A percentile compares a stretch with the other conserved stretches of the same genome.
Evolutionary conservation across 495 filamentous ascomycete genomes (phyloP).

Genomic region (Choiromyces venosus): DNA sequence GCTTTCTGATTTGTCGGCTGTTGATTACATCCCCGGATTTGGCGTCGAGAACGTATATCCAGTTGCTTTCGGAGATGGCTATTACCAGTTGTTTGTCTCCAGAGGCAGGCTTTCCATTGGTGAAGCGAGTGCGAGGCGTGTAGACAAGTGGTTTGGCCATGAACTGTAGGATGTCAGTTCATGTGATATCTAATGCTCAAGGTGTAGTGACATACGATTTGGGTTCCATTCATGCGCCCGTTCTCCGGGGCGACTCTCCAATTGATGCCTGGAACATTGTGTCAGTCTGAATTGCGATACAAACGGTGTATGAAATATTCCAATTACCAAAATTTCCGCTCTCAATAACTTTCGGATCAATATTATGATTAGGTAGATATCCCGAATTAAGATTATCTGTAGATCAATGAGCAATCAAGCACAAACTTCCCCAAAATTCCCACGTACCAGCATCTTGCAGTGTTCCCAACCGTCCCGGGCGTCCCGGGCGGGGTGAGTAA

Average conservation of each 20-base stretch:
- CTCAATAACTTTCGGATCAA: constrained; percentile 3
- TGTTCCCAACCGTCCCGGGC: no score
- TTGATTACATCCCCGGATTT: constrained; percentile 35
- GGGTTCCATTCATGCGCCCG: constrained; percentile 7
- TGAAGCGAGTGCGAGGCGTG: constrained; percentile 30
- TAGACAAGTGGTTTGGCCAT: constrained; percentile 41
- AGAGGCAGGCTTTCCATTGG: constrained; percentile 1
- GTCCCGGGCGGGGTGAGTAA: no score
- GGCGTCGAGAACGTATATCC: constrained; percentile 42
- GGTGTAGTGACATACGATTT: constrained; percentile 8
- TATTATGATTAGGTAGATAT: constrained; percentile 9
- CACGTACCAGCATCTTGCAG: constrained; percentile 13
- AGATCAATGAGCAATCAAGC: constrained; percentile 10
- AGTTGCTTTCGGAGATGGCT: constrained; percentile 40
- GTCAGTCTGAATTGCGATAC: not conserved
- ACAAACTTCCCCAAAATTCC: not conserved
- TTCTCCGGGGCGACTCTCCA: constrained; percentile 1
- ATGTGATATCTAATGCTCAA: no score
- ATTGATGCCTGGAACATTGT: constrained; percentile 9
- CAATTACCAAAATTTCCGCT: constrained; percentile 3
- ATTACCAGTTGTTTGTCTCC: constrained; percentile 39
- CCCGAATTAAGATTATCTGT: constrained; percentile 10
- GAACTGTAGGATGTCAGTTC: constrained; percentile 23
- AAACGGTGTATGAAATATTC: not conserved
- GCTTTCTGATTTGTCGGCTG: constrained; percentile 27